A percentile compares a stretch with the other conserved stretches of the same genome.
Conservation (phyloP, 2,329 filamentous ascomycete genomes). For the Pseudogymnoascus sp. region DNA sequence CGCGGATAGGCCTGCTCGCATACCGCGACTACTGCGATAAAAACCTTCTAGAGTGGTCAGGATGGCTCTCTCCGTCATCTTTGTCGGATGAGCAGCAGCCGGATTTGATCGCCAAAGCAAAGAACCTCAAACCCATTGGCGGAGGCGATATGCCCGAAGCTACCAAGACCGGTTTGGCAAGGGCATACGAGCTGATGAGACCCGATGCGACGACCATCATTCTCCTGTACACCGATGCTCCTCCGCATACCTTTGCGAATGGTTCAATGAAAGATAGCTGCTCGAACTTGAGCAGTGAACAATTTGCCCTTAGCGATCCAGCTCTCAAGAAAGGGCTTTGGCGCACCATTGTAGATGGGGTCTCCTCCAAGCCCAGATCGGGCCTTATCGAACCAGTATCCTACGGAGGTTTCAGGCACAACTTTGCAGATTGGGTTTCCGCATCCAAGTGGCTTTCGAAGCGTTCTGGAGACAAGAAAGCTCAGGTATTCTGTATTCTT, state of each 20-base stretch:
- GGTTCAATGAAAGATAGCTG: conserved; percentile 5
- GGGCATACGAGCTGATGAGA: conserved; percentile 39
- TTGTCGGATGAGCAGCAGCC: conserved; percentile 19
- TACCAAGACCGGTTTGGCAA: conserved; percentile 39
- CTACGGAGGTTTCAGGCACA: conserved; percentile 28
- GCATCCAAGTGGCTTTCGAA: conserved; percentile 27
- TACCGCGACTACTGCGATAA: conserved; percentile 40
- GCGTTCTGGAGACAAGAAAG: conserved; percentile 29
- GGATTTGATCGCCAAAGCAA: conserved; percentile 30
- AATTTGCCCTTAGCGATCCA: background rate
- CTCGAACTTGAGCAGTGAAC: background rate
- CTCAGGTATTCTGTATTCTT: conserved; percentile 37
- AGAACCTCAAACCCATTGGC: conserved; percentile 25
- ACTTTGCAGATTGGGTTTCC: conserved; percentile 38
- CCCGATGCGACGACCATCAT: conserved; percentile 40
- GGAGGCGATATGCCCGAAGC: conserved; percentile 41
- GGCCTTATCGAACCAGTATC: background rate
- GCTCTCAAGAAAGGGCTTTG: background rate
- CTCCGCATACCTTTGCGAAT: conserved; percentile 34
- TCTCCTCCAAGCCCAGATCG: background rate
- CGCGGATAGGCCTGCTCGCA: conserved; percentile 40
- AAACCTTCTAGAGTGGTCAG: conserved; percentile 38
- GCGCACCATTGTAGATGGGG: background rate
- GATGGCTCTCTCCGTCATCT: conserved; percentile 32
- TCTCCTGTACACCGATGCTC: conserved; percentile 40